Evolutionary conservation across 352 stramenopile genomes (phyloP).

Genomic region (Globisporangium heterothallicum): DNA sequence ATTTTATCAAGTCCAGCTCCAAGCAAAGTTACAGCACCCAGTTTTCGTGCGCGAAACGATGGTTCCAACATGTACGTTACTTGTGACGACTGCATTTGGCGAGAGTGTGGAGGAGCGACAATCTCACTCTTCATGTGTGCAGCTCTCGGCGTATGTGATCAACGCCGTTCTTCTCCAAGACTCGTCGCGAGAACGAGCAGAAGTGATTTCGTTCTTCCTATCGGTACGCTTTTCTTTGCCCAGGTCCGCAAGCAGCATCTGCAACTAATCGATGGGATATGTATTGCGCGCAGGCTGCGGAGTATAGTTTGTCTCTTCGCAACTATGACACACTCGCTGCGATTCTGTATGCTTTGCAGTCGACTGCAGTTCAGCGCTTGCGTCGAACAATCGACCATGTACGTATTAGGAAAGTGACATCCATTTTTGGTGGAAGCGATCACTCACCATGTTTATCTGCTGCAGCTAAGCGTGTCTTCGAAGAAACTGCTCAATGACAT

Average conservation of each 20-base stretch:
- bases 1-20: conserved; percentile 58
- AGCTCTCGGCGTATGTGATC: conserved; percentile 81
- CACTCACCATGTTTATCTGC: conserved; percentile 1
- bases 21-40: conserved; percentile 49
- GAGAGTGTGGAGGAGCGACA: neutral
- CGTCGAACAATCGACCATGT: conserved; percentile 71
- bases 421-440: neutral
- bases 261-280: neutral
- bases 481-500: conserved; percentile 79
- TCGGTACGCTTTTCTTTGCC: conserved; percentile 25
- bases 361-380: conserved; percentile 79
- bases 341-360: conserved; percentile 83
- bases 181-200: conserved; percentile 47
- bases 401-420: conserved; percentile 13
- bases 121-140: conserved; percentile 3
- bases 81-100: neutral
- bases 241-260: neutral
- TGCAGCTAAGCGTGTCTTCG: conserved; percentile 43
- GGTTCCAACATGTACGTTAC: conserved; percentile 78
- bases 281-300: conserved; percentile 38
- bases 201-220: conserved; percentile 78
- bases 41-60: conserved; percentile 65
- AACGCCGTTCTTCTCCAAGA: conserved; percentile 76
- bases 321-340: conserved; percentile 83
- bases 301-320: conserved; percentile 62